Evolutionary conservation across 495 filamentous ascomycete species (phyloP), one percentile per base, ranked within the genome.

Genomic region (Chaetomidium leptoderma): DNA sequence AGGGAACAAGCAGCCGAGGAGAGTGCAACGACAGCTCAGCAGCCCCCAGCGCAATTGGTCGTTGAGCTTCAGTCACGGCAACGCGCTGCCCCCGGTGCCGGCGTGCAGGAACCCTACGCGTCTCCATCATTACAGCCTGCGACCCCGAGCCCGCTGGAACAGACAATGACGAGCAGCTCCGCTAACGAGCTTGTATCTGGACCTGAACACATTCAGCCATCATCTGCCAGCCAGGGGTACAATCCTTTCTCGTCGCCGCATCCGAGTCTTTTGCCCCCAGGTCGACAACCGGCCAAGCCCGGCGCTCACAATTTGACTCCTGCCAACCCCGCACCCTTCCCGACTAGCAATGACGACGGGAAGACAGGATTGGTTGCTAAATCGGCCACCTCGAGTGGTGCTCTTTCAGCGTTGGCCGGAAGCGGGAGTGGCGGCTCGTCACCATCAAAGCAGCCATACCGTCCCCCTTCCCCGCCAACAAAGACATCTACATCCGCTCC

Each of bases 191-290:
- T 23, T 10, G 40, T 33, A 6, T 26, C 47, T 44, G 51, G 49
- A 4, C 44, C 59, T 6, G n/a, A 24, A n/a, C n/a, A 23, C 11
- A 17, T 29, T 29, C 60, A 58, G 23, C 29, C 29, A 10, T 61
- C 53, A 14, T 19, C 62, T 21, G 54, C 32, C 32, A 33, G 42
- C 4, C 49, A 49, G 27, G 61, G 57, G 29, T 63, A 37, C 54
- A 68, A 78, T 44, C 67, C 73, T 21, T 77, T 76, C 60, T 75
- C 74, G 30, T 76, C 74, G 3, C 70, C 72, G 45, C 73, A 76
- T 50, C 75, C 76, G 24, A 71, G 47, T 54, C 58, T 78, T 55
- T 70, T 68, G 3, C 75, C 76, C 16, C 75, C 74, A 4, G 53
- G 64, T 37, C 67, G 68, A 46, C 74, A 58, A 65, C 37, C 68